A percentile compares a stretch with the other conserved stretches of the same genome.
Evolutionary conservation across 306 rosid genomes (phyloP).

Genomic region (Rosa chinensis): DNA sequence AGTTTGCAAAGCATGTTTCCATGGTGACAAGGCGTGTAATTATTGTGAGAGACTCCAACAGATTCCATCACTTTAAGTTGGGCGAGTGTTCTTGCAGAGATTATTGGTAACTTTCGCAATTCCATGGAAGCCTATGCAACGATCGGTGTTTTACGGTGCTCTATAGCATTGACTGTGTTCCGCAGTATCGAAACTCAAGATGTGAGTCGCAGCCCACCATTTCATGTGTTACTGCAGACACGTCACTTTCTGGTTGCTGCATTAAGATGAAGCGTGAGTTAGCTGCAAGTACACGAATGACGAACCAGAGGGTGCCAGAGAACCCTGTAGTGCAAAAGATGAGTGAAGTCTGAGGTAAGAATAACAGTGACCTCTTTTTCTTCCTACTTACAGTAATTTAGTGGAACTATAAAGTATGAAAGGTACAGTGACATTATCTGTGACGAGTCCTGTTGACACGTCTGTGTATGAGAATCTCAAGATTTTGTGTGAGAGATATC

Average conservation of each 20-base stretch:
- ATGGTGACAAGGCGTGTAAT: constrained; percentile 41
- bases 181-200: background rate
- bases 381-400: background rate
- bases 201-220: background rate
- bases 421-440: background rate
- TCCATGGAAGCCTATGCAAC: background rate
- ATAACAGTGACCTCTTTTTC: background rate
- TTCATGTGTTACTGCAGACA: background rate
- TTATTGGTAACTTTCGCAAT: constrained; percentile 40
- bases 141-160: background rate
- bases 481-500: constrained; percentile 2
- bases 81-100: constrained; percentile 64
- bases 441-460: constrained; percentile 1
- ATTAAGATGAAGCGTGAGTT: background rate
- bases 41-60: constrained; percentile 49
- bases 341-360: background rate
- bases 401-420: background rate
- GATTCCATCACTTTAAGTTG: constrained; percentile 53
- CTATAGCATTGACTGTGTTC: background rate
- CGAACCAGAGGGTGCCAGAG: background rate
- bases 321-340: background rate
- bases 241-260: background rate
- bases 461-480: background rate
- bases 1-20: constrained; percentile 59
- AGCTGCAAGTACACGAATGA: background rate